Conservation (phyloP, 2,329 filamentous ascomycete species). For the Chrysosporium keratinophilum region DNA sequence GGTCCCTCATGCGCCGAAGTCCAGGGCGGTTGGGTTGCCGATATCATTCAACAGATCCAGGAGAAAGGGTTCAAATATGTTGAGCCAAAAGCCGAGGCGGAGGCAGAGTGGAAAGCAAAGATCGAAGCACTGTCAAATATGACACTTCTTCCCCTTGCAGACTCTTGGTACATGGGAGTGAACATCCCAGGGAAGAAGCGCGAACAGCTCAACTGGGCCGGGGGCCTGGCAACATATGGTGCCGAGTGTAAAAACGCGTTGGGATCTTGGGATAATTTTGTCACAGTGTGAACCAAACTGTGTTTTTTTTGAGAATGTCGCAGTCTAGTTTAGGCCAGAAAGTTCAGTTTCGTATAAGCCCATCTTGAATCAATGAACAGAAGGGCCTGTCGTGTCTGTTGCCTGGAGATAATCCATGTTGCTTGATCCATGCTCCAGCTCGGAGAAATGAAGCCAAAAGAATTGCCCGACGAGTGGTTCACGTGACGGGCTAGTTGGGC, state of each 20-base stretch:
- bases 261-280: constrained; percentile 9
- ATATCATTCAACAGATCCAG: constrained; percentile 42
- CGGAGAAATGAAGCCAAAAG: too few species aligned
- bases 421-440: too few species aligned
- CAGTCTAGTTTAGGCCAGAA: neutral
- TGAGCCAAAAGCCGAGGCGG: constrained; percentile 40
- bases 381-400: too few species aligned
- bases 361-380: too few species aligned
- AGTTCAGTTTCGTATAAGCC: neutral
- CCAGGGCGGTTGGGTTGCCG: constrained; percentile 48
- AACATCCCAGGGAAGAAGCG: constrained; percentile 46
- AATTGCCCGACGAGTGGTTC: too few species aligned
- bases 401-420: too few species aligned
- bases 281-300: neutral
- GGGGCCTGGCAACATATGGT: constrained; percentile 18
- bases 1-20: constrained; percentile 45
- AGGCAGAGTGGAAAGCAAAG: constrained; percentile 41
- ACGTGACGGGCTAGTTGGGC: too few species aligned
- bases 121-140: constrained; percentile 38
- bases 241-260: constrained; percentile 12
- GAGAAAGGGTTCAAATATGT: constrained; percentile 41
- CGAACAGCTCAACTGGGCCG: constrained; percentile 43
- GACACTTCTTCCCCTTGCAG: constrained; percentile 42
- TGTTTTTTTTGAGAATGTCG: neutral
- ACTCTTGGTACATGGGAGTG: constrained; percentile 48